Percentiles rank a stretch among this genome's conserved stretches.
phyloP scores from a whole-genome alignment of 495 filamentous ascomycete genomes.

The Penicillium fimorum region DNA sequence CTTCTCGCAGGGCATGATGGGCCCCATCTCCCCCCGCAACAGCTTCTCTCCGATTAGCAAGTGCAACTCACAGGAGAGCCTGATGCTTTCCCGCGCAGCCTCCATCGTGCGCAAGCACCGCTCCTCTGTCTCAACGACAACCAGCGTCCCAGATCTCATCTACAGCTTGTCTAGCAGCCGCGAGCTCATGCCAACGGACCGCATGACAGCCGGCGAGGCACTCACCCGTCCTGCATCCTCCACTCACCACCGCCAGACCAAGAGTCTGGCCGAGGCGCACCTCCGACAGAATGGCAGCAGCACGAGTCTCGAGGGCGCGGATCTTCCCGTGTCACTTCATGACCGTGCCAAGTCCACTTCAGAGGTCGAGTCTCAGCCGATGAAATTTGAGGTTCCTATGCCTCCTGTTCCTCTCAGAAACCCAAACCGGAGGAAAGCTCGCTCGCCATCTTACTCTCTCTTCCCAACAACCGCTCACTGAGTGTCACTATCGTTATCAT shows the following conservation, averaged over 20 bases:
- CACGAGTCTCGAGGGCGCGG: constrained; percentile 26
- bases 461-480: constrained; percentile 35
- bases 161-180: constrained; percentile 49
- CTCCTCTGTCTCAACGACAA: constrained; percentile 54
- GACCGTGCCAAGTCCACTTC: constrained; percentile 43
- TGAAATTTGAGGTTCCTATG: constrained; percentile 10
- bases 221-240: constrained; percentile 31
- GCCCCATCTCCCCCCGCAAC: constrained; percentile 47
- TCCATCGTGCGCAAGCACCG: constrained; percentile 54
- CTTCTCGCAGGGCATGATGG: constrained; percentile 38
- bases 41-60: constrained; percentile 59
- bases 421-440: constrained; percentile 31
- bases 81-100: constrained; percentile 48
- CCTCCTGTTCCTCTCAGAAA: constrained; percentile 23
- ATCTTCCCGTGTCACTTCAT: constrained; percentile 21
- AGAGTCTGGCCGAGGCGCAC: constrained; percentile 40
- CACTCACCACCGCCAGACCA: constrained; percentile 42
- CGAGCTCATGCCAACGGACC: constrained; percentile 40
- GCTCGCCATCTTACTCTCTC: constrained; percentile 46
- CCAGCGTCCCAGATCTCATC: constrained; percentile 56
- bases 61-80: constrained; percentile 57
- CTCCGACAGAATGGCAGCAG: constrained; percentile 29
- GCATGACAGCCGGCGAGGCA: constrained; percentile 31
- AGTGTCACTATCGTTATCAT: constrained; percentile 8
- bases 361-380: constrained; percentile 26